A percentile compares a stretch with the other conserved stretches of the same genome.
Evolutionary conservation across 306 rosid species (phyloP).

Genomic region (Begonia fuchsioides): DNA sequence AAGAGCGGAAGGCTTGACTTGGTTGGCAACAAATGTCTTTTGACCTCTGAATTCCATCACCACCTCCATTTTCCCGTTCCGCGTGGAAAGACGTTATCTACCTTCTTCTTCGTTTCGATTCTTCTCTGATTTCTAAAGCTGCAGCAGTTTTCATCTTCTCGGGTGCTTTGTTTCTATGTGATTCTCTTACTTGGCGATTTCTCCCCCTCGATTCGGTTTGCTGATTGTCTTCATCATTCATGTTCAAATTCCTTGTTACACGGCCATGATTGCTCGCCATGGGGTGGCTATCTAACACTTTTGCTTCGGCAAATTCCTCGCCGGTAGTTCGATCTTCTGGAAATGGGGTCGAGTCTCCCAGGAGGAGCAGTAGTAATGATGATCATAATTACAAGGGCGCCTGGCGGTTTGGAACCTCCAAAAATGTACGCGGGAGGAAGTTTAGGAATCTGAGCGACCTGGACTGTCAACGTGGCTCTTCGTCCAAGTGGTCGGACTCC

Average conservation of each 20-base stretch:
- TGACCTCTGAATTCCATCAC: conserved; percentile 16
- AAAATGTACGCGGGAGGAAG: conserved; percentile 24
- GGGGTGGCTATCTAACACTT: too few relatives aligned
- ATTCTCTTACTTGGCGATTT: not conserved
- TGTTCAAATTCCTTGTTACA: too few relatives aligned
- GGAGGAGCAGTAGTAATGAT: not conserved
- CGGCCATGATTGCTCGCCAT: conserved; percentile 7
- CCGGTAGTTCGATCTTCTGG: too few relatives aligned
- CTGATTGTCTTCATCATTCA: too few relatives aligned
- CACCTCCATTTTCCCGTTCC: too few relatives aligned
- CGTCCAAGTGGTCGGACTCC: conserved; percentile 7
- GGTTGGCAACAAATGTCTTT: not conserved
- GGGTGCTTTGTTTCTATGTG: not conserved
- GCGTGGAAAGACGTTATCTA: too few relatives aligned
- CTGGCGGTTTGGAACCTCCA: too few relatives aligned
- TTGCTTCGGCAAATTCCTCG: too few relatives aligned
- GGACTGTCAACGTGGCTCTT: conserved; percentile 4
- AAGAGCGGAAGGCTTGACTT: conserved; percentile 9
- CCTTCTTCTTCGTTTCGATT: too few relatives aligned
- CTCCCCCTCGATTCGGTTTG: too few relatives aligned
- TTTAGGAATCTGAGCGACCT: conserved; percentile 15
- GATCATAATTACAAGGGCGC: not conserved
- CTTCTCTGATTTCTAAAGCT: too few relatives aligned
- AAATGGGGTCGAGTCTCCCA: conserved; percentile 39
- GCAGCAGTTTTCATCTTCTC: not conserved